These are phyloP conservation scores for Aaosphaeria pasadenensis DNA, from an alignment of 2,329 filamentous ascomycete genomes.

Conservation along the genomic window DNA sequence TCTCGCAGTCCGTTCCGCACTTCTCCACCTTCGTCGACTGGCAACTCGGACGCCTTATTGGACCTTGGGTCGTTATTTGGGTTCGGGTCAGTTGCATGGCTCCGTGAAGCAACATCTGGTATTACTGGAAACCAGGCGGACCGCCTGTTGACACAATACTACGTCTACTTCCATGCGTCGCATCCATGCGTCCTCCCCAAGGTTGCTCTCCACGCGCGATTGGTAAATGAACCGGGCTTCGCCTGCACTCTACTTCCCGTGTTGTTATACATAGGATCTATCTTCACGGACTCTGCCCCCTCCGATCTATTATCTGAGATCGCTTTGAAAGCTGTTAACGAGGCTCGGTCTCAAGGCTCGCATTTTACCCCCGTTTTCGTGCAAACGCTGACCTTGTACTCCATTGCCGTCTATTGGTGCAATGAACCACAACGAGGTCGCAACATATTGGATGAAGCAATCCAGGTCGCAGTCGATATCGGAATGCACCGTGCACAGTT, in stretches of 20 bases:
- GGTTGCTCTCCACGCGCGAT: slow-evolving; percentile 8
- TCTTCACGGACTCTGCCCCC: slow-evolving; percentile 45
- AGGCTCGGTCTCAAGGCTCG: slow-evolving; percentile 3
- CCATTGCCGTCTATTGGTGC: slow-evolving; percentile 72
- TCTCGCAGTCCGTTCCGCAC: slow-evolving; percentile 1
- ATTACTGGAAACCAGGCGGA: slow-evolving; percentile 7
- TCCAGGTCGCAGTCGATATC: slow-evolving; percentile 71
- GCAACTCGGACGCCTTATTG: slow-evolving; percentile 7
- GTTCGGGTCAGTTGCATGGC: neutral
- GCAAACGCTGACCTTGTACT: slow-evolving; percentile 71
- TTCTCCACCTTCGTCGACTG: neutral
- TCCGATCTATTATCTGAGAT: slow-evolving; percentile 36
- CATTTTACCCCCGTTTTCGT: slow-evolving; percentile 51
- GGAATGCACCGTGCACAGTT: slow-evolving; percentile 69
- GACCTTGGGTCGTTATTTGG: slow-evolving; percentile 4
- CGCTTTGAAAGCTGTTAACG: slow-evolving; percentile 9
- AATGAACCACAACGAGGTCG: slow-evolving; percentile 66
- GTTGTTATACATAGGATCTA: slow-evolving; percentile 52
- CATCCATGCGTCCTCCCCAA: slow-evolving; percentile 19
- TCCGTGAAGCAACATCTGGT: neutral
- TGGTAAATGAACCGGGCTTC: slow-evolving; percentile 3
- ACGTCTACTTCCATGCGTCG: slow-evolving; percentile 14
- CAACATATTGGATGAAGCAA: slow-evolving; percentile 63
- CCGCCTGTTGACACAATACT: slow-evolving; percentile 15
- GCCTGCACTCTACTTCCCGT: slow-evolving; percentile 35